These are phyloP conservation scores for Phanerodontia chrysosporium DNA, from an alignment of 768 basidiomycete genomes.

Conservation along the genomic window DNA sequence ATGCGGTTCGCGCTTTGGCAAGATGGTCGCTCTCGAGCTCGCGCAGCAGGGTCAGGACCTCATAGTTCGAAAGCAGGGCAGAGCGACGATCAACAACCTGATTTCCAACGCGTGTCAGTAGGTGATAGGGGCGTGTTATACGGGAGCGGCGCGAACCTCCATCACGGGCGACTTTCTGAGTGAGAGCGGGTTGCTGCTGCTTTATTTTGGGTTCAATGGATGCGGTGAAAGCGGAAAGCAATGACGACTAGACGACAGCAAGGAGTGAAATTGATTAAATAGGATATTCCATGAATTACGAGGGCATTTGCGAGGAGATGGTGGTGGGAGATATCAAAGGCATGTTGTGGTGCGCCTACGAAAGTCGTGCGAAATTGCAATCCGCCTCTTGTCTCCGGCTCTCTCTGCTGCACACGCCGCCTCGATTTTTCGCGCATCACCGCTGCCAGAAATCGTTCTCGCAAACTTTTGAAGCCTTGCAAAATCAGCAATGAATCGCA, in stretches of 20 bases:
- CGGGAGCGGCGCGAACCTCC: constrained; percentile 20
- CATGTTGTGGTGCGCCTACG: not conserved
- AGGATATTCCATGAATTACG: not conserved
- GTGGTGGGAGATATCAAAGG: constrained; percentile 2
- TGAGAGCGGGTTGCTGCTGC: not conserved
- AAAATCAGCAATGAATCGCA: constrained; percentile 29
- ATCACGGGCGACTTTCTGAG: constrained; percentile 6
- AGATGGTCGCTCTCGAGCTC: constrained; percentile 74
- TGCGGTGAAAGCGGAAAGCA: not conserved
- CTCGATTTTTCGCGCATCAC: constrained; percentile 6
- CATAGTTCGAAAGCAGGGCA: constrained; percentile 84
- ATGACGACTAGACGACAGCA: not conserved
- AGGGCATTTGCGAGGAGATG: not conserved
- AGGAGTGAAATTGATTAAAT: not conserved
- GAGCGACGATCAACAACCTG: constrained; percentile 69
- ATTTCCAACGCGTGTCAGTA: not conserved
- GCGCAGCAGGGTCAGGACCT: constrained; percentile 75
- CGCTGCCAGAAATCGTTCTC: constrained; percentile 11
- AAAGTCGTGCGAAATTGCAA: constrained; percentile 1
- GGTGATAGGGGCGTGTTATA: not conserved
- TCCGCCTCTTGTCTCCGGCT: constrained; percentile 1
- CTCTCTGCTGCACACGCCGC: not conserved
- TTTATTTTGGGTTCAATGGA: not conserved
- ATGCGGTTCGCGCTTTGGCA: constrained; percentile 61
- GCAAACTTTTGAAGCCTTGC: not conserved